Evolutionary conservation across 2,329 filamentous ascomycete genomes (phyloP).

Genomic region (Aspergillus hortae): DNA sequence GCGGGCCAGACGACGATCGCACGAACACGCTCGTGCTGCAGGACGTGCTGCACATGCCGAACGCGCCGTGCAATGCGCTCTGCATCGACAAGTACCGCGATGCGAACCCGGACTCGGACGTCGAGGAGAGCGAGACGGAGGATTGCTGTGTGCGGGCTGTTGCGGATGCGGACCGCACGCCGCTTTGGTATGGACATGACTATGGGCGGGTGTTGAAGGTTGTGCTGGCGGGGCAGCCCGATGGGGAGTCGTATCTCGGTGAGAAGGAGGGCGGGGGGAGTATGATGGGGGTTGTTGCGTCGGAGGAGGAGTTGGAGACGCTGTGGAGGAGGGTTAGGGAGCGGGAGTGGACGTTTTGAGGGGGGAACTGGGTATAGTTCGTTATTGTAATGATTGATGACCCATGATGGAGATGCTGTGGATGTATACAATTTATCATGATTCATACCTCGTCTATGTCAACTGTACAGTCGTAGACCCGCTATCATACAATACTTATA

Average conservation of each 20-base stretch:
- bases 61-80: conserved; percentile 18
- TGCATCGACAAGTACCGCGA: conserved; percentile 11
- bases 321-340: conserved; percentile 11
- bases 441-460: background rate
- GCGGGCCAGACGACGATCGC: conserved; percentile 8
- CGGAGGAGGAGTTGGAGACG: conserved; percentile 14
- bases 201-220: conserved; percentile 12
- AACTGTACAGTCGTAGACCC: background rate
- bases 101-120: conserved; percentile 5
- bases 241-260: conserved; percentile 7
- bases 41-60: conserved; percentile 19
- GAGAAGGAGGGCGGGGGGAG: conserved; percentile 4
- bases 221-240: conserved; percentile 15
- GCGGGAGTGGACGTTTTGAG: conserved; percentile 5
- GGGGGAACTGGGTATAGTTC: too few relatives aligned
- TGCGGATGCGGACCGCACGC: background rate
- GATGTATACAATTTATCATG: background rate
- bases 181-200: conserved; percentile 14
- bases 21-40: conserved; percentile 12
- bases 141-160: too few relatives aligned
- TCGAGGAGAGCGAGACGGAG: conserved; percentile 3
- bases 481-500: background rate
- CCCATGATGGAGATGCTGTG: background rate
- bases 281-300: conserved; percentile 13
- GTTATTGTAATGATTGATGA: background rate